A percentile compares a stretch with the other conserved stretches of the same genome.
phyloP scores from a whole-genome alignment of 1,284 basidiomycete genomes.

The Hypsizygus ulmarius region DNA sequence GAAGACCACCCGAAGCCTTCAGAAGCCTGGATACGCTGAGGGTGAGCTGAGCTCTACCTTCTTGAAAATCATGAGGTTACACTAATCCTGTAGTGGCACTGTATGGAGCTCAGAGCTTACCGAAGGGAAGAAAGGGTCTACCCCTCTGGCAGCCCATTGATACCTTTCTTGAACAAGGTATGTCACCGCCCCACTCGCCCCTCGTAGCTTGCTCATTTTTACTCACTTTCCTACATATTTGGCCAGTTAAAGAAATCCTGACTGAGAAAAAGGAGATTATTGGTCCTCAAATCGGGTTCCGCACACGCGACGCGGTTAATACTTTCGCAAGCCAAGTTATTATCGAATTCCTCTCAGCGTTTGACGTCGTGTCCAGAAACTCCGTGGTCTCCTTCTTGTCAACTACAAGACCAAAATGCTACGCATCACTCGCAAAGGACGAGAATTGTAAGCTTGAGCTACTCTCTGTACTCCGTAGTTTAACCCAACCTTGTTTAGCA shows the following conservation, averaged over 20 bases:
- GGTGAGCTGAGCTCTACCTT: not conserved
- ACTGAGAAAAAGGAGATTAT: not conserved
- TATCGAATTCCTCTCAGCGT: not conserved
- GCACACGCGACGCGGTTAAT: not conserved
- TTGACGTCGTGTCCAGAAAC: not conserved
- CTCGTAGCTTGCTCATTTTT: not conserved
- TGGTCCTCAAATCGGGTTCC: not conserved
- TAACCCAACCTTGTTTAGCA: not conserved
- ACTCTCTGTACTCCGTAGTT: not conserved
- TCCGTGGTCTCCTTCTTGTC: slow-evolving; percentile 3
- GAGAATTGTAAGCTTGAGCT: not conserved
- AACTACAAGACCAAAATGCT: not conserved
- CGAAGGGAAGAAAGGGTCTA: slow-evolving; percentile 1
- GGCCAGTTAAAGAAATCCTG: not conserved
- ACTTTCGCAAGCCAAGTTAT: not conserved
- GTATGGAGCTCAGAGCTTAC: not conserved
- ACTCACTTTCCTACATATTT: not conserved
- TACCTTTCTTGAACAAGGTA: slow-evolving; percentile 1
- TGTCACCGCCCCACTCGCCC: not conserved
- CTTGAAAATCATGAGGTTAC: not conserved
- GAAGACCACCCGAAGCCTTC: not conserved
- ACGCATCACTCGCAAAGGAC: slow-evolving; percentile 2
- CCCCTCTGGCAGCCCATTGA: slow-evolving; percentile 1
- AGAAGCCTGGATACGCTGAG: slow-evolving; percentile 5
- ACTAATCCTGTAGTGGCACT: not conserved